Percentiles rank a stretch among this genome's conserved stretches.
These are phyloP conservation scores for Trapa bicornis DNA, from an alignment of 345 rosid species.

Conservation along the genomic window DNA sequence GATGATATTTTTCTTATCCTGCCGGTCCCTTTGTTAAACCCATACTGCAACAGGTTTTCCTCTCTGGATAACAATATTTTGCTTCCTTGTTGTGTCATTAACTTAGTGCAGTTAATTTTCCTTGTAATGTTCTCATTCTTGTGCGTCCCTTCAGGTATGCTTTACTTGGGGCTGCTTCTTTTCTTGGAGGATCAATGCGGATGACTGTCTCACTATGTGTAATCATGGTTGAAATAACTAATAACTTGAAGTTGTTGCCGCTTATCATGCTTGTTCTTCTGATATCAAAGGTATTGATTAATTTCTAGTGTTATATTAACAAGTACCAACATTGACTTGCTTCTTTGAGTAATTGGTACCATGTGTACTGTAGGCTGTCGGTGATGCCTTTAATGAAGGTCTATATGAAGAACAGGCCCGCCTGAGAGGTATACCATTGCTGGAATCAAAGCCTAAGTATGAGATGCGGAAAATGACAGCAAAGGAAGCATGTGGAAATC, in stretches of 20 bases:
- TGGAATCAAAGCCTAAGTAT: slow-evolving; percentile 84
- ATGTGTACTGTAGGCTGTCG: slow-evolving; percentile 61
- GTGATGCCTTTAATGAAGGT: slow-evolving; percentile 97
- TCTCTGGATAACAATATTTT: background rate
- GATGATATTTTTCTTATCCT: background rate
- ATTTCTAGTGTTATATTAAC: background rate
- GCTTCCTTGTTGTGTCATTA: background rate
- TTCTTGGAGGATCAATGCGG: slow-evolving; percentile 98
- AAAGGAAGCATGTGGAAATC: slow-evolving; percentile 70
- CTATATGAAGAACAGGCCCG: slow-evolving; percentile 81
- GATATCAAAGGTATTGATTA: slow-evolving; percentile 64
- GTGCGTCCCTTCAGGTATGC: slow-evolving; percentile 58
- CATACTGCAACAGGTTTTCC: background rate
- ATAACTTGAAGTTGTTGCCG: slow-evolving; percentile 83
- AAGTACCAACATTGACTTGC: background rate
- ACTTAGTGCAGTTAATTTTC: background rate
- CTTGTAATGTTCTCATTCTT: slow-evolving; percentile 7
- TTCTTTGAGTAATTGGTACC: background rate
- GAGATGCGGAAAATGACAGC: slow-evolving; percentile 71
- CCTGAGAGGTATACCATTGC: slow-evolving; percentile 68
- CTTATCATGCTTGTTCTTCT: slow-evolving; percentile 98
- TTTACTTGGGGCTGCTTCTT: slow-evolving; percentile 93
- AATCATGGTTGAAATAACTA: slow-evolving; percentile 95
- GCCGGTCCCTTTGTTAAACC: background rate
- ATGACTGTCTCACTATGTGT: slow-evolving; percentile 97